Base-by-base conservation (phyloP, 768 basidiomycete genomes). In the Clitopilus hobsonii region DNA sequence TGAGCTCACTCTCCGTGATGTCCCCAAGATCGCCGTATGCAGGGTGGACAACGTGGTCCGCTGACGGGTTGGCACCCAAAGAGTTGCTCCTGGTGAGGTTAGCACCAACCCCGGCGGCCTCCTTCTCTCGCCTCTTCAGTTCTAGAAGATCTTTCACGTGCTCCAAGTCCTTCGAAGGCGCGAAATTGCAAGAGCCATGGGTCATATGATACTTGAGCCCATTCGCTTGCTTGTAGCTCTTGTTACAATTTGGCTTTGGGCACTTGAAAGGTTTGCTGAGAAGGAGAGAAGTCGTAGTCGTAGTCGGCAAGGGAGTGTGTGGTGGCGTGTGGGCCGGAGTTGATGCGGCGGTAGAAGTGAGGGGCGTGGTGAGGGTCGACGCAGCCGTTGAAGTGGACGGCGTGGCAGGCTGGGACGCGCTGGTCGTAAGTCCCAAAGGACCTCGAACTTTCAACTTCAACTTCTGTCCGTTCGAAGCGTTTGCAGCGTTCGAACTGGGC, bases 221-320 rank as follows among this genome's bases (percentile, higher is more conserved):
- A 61, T 97, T 97, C 38, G 91, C 91, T 71, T 96, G 94, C 76
- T 96, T 96, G 77, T 96, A 97, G 51, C 83, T 83, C 78, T 98
- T 98, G 75, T 91, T 93, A 77, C 94, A 98, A 60, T 94, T 93
- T 0, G 91, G 85, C 68, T 95, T 95, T 8, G 94, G 94, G 76
- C 94, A 98, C 48, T 84, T 80, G 82, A 94, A 95, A 3, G 93
- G 91, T 70, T 94, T 94, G 55, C 83, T 84, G 49, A 89, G 72
- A 32, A 90, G 70, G n/a, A 89, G 70, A 3, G 85, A 82, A 0
- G 85, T 74, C 13, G 81, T 73, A 28, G 71, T 58, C 41, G 71
- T 61, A 20, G 63, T 60, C n/a, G 58, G 54, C 32, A 57, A 36
- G 10, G 58, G 51, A 16, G 28, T 54, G 6, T 45, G 41, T n/a